A percentile compares a stretch with the other conserved stretches of the same genome.
Evolutionary conservation across 2,329 filamentous ascomycete genomes (phyloP).

Genomic region (Sarocladium oryzae): DNA sequence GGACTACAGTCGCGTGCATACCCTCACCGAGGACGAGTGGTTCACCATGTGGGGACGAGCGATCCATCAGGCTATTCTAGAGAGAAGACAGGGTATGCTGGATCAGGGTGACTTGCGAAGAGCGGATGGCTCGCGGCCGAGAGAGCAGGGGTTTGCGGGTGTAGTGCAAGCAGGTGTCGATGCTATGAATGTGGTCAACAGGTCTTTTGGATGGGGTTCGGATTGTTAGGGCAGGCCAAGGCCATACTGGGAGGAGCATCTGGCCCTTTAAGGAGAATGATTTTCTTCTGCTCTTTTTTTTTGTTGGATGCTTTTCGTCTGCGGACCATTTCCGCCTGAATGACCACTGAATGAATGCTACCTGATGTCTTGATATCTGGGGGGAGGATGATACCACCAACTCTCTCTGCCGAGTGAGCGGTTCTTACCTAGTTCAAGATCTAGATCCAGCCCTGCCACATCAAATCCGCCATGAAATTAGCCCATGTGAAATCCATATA

Average conservation of each 20-base stretch:
- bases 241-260: conserved; percentile 5
- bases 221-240: conserved; percentile 12
- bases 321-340: too few species aligned
- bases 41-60: conserved; percentile 56
- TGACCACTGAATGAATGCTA: too few species aligned
- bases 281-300: too few species aligned
- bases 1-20: conserved; percentile 13
- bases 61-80: conserved; percentile 53
- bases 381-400: too few species aligned
- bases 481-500: too few species aligned
- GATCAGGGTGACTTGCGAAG: conserved; percentile 50
- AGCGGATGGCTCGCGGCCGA: conserved; percentile 18
- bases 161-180: conserved; percentile 42
- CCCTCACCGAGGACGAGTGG: conserved; percentile 52
- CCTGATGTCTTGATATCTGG: background rate
- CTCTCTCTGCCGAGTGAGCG: too few species aligned
- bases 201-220: conserved; percentile 47
- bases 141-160: conserved; percentile 32
- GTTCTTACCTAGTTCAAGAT: too few species aligned
- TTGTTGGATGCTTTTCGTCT: too few species aligned
- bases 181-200: conserved; percentile 46
- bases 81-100: conserved; percentile 48
- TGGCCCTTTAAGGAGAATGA: background rate
- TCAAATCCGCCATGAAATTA: too few species aligned
- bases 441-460: too few species aligned